These are phyloP conservation scores for Apiospora hydei DNA, from an alignment of 2,329 filamentous ascomycete genomes.

Conservation along the genomic window DNA sequence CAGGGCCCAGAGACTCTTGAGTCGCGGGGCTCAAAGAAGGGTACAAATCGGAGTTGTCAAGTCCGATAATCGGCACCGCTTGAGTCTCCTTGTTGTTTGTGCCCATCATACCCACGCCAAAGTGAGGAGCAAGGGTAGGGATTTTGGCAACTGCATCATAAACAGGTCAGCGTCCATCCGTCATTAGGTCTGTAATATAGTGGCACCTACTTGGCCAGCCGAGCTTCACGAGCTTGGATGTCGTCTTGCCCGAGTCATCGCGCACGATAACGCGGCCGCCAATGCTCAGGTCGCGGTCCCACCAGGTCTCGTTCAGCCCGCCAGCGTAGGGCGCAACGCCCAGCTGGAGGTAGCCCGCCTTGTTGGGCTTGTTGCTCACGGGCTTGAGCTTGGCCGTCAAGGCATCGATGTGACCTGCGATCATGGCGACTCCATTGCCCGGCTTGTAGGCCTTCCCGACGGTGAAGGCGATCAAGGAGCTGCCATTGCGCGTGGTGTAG, in stretches of 20 bases:
- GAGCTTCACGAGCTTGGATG: slow-evolving; percentile 84
- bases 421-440: slow-evolving; percentile 86
- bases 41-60: slow-evolving; percentile 73
- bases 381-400: slow-evolving; percentile 92
- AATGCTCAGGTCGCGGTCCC: slow-evolving; percentile 92
- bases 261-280: slow-evolving; percentile 88
- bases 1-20: slow-evolving; percentile 61
- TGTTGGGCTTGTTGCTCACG: slow-evolving; percentile 82
- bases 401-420: slow-evolving; percentile 93
- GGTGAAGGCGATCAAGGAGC: slow-evolving; percentile 83
- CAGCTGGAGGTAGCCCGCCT: slow-evolving; percentile 86
- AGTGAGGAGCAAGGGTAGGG: slow-evolving; percentile 92
- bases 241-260: slow-evolving; percentile 78
- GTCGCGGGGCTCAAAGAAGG: slow-evolving; percentile 42
- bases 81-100: slow-evolving; percentile 86
- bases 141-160: slow-evolving; percentile 74
- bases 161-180: slow-evolving; percentile 30
- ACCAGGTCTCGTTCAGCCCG: slow-evolving; percentile 88
- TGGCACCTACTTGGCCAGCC: slow-evolving; percentile 76
- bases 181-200: neutral
- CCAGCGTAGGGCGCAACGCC: slow-evolving; percentile 94
- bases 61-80: slow-evolving; percentile 90
- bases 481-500: slow-evolving; percentile 85
- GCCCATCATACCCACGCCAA: slow-evolving; percentile 77
- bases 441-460: slow-evolving; percentile 82